Evolutionary conservation across 208 protist species (phyloP), one percentile per base, ranked within the genome.

Genomic region (Acanthamoeba healyi): DNA sequence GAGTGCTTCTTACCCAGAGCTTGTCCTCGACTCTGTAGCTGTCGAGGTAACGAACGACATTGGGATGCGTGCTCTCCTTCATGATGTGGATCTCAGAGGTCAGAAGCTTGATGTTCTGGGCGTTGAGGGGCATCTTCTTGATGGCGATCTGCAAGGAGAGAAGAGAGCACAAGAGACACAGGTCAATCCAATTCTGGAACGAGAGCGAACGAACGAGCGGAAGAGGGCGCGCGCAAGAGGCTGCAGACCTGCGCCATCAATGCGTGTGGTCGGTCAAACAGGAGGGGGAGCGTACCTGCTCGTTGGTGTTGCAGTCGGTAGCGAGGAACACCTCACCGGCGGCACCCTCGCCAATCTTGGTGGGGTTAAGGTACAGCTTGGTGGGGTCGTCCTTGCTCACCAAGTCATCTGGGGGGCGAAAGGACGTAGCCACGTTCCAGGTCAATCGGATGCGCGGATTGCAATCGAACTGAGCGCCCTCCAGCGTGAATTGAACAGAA

Each of bases 1-100:
- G 5, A 36, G 61, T 5, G 29, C 17, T 26, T n/a, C 65, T 58
- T 36, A 97, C 96, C 96, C 96, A 97, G 10, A 97, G 34, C 56
- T 96, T 81, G 38, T 95, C 94, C 9, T 94, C 58, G 38, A 97
- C 82, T 34, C 58, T 32, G 70, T 95, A 98, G 70, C 89, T 94
- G 29, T 96, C 97, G 46, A 96, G 94, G 89, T 95, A 98, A n/a
- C 95, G 94, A 24, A 98, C 97, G 89, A 98, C 96, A 51, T 98
- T 98, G 10, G 94, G 77, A 82, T 98, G 96, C 15, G 91, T 40
- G 32, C 56, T 94, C 32, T 92, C 94, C 84, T 97, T 97, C 95
- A 97, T 96, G 58, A 97, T 96, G 72, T 79, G 51, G 72, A 98
- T 98, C 82, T 98, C 97, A n/a, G 95, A 96, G 9, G 94, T 94